Percentiles rank a stretch among this genome's conserved stretches.
phyloP scores from a whole-genome alignment of 495 filamentous ascomycete genomes.

The Diplogelasinospora grovesii region DNA sequence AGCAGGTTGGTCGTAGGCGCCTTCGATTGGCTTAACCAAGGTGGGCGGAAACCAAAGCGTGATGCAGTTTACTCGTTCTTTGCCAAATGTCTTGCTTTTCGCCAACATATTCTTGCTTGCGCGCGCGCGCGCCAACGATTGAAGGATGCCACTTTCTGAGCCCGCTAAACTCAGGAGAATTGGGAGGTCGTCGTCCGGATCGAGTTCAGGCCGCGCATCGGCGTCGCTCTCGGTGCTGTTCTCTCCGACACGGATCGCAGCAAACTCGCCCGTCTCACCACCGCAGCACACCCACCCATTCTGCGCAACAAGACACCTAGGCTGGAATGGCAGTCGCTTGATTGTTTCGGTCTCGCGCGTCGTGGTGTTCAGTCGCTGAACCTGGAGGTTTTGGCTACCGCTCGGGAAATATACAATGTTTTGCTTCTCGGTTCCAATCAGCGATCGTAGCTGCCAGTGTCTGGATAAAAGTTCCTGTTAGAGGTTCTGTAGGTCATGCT shows the following conservation, averaged over 20 bases:
- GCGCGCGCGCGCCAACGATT: constrained; percentile 26
- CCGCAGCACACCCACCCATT: constrained; percentile 87
- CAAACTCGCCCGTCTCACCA: constrained; percentile 79
- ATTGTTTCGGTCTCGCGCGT: constrained; percentile 69
- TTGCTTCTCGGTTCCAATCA: constrained; percentile 72
- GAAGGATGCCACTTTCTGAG: constrained; percentile 18
- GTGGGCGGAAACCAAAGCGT: constrained; percentile 45
- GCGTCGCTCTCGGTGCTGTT: constrained; percentile 22
- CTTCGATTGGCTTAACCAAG: constrained; percentile 11
- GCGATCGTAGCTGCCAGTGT: constrained; percentile 87
- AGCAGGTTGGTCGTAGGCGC: constrained; percentile 38
- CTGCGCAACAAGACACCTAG: constrained; percentile 74
- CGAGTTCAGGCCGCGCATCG: constrained; percentile 27
- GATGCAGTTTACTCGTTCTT: constrained; percentile 49
- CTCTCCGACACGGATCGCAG: constrained; percentile 59
- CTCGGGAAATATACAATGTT: constrained; percentile 77
- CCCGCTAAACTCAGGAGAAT: constrained; percentile 44
- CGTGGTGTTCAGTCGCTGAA: constrained; percentile 66
- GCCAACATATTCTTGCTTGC: constrained; percentile 29
- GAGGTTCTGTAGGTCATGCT: constrained; percentile 2
- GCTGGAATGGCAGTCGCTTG: constrained; percentile 70
- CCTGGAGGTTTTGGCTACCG: constrained; percentile 38
- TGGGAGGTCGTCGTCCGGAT: constrained; percentile 57
- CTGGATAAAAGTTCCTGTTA: constrained; percentile 36
- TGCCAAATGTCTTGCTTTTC: constrained; percentile 37